Base-by-base conservation (phyloP, 257 asterid species). In the Penstemon eatonii region DNA sequence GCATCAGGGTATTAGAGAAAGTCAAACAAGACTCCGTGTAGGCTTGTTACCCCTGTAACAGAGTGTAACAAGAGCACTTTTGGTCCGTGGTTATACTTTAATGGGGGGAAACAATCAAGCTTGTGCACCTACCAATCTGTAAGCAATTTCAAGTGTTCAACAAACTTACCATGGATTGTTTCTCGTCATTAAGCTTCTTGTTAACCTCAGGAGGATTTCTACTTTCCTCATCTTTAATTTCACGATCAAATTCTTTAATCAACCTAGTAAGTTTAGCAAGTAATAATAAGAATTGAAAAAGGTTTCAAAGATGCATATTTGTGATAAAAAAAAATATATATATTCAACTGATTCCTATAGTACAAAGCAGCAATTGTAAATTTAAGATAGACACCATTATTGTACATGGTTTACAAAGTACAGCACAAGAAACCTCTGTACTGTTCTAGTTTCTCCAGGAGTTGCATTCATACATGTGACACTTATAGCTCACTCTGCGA, bases 221-320 rank as follows among this genome's bases (percentile, higher is more conserved):
- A 69, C 85, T 70, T 81, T 94, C 97, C 82, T 91, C 97, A 1
- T 94, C 99, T 80, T 94, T 89, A 63, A 94, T 89, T 83, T 94
- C 97, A 68, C 93, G 93, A 73, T 94, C 99, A 80, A 91, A 89
- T 79, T 94, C 99, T 73, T 94, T 94, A 66, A 94, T 82, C 87
- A 91, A 76, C 84, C 99, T 94, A 73, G 70, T 65, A 69, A 63
- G 18, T 63, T 68, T 36, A 47, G 25, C 59, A 60, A 3, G 57
- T 58, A 42, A 73, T 43, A 77, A 56, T 41, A 43, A 62, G 8
- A 33, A 65, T 13, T 13, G 40, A 50, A 49, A 42, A 52, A 47
- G 59, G 11, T 59, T 55, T 15, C 40, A 49, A 72, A 60, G 65
- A 63, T 33, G 60, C 76, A 71, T 63, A 62, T 57, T 12, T 13